Base-by-base conservation (phyloP, 2,329 filamentous ascomycete genomes). In the Aspergillus quadricinctus region DNA sequence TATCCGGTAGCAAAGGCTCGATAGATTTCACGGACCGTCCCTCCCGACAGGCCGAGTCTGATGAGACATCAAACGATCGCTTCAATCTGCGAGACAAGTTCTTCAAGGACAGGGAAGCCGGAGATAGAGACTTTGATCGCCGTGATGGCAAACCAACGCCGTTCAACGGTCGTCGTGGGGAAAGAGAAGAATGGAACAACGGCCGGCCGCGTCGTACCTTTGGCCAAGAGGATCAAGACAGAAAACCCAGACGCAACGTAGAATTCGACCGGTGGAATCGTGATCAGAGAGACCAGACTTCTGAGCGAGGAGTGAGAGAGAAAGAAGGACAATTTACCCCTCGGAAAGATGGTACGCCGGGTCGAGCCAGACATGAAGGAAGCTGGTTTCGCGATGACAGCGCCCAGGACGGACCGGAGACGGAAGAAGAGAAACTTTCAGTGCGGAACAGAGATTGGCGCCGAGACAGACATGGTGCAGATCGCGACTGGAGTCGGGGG, bases 331-430 rank as follows among this genome's bases (percentile, higher is more conserved):
- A 79, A 76, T 59, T 77, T 75, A 59, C 79, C 77, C 31, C 76
- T 80, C 54, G 83, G 85, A 58, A 85, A 63, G 89, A 89, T 67
- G 85, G 85, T 27, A 77, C 81, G 19, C 64, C 64, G 48, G 81
- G 79, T 56, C 84, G 89, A 66, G 85, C 81, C 61, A 86, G 86
- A 72, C 79, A 86, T 50, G 90, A 87, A 58, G 80, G 86, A 57
- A 84, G 86, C n/a, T 95, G 89, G 92, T 87, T 86, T 69, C 87
- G 85, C 68, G 85, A 86, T 50, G 82, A 81, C 27, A 65, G 62
- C 29, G 66, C 69, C 11, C 75, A 71, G 35, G 73, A 77, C 19
- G 62, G 59, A 4, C 65, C 65, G 17, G 74, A 75, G 21, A 60
- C 61, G 1, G 75, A 78, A 48, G 81, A 79, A 31, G 77, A 71